Evolutionary conservation across 73 alveolate genomes (phyloP), one percentile per base, ranked within the genome.

Genomic region (Diophrys appendiculata): DNA sequence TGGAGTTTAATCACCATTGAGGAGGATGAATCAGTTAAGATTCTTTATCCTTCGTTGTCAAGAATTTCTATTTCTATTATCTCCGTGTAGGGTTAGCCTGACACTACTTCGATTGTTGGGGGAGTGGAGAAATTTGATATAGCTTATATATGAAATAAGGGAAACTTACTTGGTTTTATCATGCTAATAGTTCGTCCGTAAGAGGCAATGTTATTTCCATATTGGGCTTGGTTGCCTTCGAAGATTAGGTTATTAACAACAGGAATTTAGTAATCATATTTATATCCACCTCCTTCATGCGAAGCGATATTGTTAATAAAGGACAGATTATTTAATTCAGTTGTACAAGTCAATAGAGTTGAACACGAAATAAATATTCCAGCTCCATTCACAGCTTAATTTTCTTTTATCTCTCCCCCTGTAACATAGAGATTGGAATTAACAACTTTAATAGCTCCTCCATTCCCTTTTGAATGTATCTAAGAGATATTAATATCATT

Each of bases 201-300:
- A 5, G 52, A 25, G 11, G 75, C 75, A 25, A 67, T 28, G 5
- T 67, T 54, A 25, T 23, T 67, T n/a, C 75, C 75, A 28, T 67
- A 67, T 26, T 26, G 3, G 43, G 75, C 75, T 28, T 25, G 52
- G 54, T 67, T 67, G 52, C 24, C 5, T 5, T 25, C 35, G 54
- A 25, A 67, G 54, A 3, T 28, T 25, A 5, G 75, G 54, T 67
- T 24, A 25, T 3, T 26, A 54, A 54, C 43, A 23, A 26, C 27
- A 26, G 29, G 75, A 67, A 67, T 43, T 67, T n/a, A 67, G 27
- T 67, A 22, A 25, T 26, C 5, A 28, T 25, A 23, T 26, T n/a
- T 29, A 28, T 67, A 3, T 29, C 11, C 29, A n/a, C 53, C 53
- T 67, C 24, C 26, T 26, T 23, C 35, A 3, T 3, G 71, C 71